Evolutionary conservation across 805 yeast species (phyloP), one percentile per base, ranked within the genome.

Genomic region (Phaffomyces opuntiae): DNA sequence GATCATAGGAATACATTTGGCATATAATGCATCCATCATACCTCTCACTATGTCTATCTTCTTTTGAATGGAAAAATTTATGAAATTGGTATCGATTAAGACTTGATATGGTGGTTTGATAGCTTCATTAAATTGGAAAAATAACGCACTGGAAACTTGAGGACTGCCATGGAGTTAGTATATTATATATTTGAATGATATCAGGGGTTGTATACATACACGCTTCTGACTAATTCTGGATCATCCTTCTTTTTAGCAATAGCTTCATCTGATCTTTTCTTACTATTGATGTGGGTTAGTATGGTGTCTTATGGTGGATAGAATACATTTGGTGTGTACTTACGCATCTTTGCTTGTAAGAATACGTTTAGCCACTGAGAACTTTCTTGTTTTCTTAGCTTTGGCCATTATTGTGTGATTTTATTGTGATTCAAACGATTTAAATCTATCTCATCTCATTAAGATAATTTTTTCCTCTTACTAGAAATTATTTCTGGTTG

Each of bases 61-160:
- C 70, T 93, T 93, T 64, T 89, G 97, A 53, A 93, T 91, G 52
- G 96, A 87, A 67, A 90, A 90, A 70, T 93, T 93, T 66, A 93
- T 87, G 67, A 93, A 93, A 72, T 93, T 93, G 27, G 99, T 93
- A 79, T 93, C 99, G 42, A 93, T 82, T 17, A 93, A 74, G 5
- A 93, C 91, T 64, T 93, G 98, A 61, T 93, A 93, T 39, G 99
- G 99, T n/a, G 99, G 99, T 64, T 87, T 88, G 53, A 93, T 87
- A 16, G 97, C 88, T 62, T 82, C 83, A 63, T 93, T 93, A 63
- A 80, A 91, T 63, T 91, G 96, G 73, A 93, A 93, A 65, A 93
- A 93, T 38, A 93, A 73, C 0, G 99, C 95, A 45, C 96, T 86
- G 1, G 97, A 89, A 1, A 93, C 96, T 66, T 93, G 98, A 3